Evolutionary conservation across 108 stramenopile genomes (phyloP).

Genomic region (Nannochloropsis oceanica): DNA sequence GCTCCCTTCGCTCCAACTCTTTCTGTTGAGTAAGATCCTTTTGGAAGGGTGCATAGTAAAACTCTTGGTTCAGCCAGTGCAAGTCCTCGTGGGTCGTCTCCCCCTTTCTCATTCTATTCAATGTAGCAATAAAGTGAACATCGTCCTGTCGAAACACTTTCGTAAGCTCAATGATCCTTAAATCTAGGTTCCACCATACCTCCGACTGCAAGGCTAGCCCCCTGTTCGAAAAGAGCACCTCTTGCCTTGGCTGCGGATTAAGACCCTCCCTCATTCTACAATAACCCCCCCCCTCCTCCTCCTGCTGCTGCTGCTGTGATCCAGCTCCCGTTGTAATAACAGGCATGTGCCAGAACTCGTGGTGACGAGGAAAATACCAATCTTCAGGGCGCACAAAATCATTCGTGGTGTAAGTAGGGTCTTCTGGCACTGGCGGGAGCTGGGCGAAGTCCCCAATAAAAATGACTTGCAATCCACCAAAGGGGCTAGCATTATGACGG

Average conservation of each 20-base stretch:
- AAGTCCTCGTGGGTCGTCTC: background rate
- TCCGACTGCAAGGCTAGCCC: background rate
- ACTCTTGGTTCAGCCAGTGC: background rate
- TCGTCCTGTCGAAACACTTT: background rate
- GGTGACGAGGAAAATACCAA: background rate
- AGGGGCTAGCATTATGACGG: background rate
- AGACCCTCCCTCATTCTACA: background rate
- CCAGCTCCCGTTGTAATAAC: background rate
- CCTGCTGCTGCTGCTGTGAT: background rate
- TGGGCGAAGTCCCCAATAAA: background rate
- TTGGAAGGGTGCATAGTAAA: background rate
- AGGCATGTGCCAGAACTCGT: background rate
- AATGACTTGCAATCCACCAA: background rate
- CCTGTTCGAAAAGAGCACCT: background rate
- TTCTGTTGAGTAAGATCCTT: background rate
- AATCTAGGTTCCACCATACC: background rate
- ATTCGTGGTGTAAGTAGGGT: background rate
- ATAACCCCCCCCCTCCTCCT: background rate
- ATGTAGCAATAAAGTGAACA: background rate
- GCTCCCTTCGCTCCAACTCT: background rate
- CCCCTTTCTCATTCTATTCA: background rate
- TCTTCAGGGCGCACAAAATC: background rate
- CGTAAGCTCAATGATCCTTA: background rate
- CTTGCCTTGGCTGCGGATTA: background rate
- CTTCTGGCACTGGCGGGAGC: background rate